Conservation (phyloP, 2,329 filamentous ascomycete species). For the Colletotrichum tropicicola region DNA sequence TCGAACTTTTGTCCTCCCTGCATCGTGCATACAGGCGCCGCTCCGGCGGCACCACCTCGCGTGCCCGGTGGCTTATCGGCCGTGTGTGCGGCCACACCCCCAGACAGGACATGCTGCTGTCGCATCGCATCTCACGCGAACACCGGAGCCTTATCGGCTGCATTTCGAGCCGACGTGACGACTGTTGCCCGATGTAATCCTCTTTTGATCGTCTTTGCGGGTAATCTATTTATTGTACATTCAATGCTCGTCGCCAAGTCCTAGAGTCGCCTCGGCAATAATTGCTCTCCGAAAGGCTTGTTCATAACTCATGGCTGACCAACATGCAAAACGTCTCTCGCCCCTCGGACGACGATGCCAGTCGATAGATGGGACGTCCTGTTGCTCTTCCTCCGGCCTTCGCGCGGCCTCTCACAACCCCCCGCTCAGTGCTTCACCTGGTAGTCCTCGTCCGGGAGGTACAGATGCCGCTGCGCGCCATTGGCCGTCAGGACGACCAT, state of each 20-base stretch:
- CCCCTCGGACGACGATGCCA: neutral
- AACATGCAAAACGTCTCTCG: conserved; percentile 14
- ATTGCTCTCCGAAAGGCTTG: conserved; percentile 1
- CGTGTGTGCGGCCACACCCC: neutral
- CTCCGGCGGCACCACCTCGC: too few relatives aligned
- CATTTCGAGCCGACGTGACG: neutral
- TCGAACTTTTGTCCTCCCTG: conserved; percentile 12
- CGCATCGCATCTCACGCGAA: neutral
- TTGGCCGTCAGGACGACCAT: conserved; percentile 95
- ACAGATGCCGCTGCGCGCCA: conserved; percentile 92
- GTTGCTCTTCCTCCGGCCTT: neutral
- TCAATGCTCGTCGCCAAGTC: conserved; percentile 25
- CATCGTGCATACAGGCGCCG: conserved; percentile 21
- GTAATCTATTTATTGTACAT: conserved; percentile 31
- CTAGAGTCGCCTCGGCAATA: conserved; percentile 8
- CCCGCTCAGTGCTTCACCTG: conserved; percentile 66
- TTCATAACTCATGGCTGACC: conserved; percentile 23
- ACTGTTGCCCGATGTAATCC: neutral
- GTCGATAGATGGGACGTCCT: neutral
- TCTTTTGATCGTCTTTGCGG: conserved; percentile 22
- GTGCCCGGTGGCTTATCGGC: neutral
- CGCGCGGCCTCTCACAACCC: conserved; percentile 23
- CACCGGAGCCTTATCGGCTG: neutral
- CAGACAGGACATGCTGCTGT: neutral
- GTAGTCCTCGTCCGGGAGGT: conserved; percentile 93